phyloP scores from a whole-genome alignment of 2,329 filamentous ascomycete genomes.

The Colletotrichum godetiae region DNA sequence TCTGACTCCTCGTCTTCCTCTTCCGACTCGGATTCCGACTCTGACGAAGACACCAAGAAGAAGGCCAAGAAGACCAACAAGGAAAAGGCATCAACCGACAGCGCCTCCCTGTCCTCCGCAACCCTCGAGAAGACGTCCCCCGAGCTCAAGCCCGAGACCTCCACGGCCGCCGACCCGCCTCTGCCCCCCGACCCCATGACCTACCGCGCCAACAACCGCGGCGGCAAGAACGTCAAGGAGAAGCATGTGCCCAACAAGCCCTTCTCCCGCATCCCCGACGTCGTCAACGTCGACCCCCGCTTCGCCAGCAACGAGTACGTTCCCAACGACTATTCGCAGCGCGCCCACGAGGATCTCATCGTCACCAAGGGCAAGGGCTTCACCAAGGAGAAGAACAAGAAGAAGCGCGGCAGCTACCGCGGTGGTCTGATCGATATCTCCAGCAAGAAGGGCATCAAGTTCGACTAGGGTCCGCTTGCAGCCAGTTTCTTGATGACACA shows the following conservation, averaged over 20 bases:
- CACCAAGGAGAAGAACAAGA: slow-evolving; percentile 99
- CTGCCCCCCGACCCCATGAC: slow-evolving; percentile 62
- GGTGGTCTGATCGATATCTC: slow-evolving; percentile 88
- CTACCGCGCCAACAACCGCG: slow-evolving; percentile 51
- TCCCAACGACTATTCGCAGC: slow-evolving; percentile 87
- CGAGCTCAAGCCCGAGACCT: slow-evolving; percentile 48
- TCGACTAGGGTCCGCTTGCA: slow-evolving; percentile 71
- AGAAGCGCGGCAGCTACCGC: slow-evolving; percentile 89
- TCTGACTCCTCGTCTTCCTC: slow-evolving; percentile 46
- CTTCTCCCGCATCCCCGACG: slow-evolving; percentile 81
- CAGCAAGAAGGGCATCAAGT: slow-evolving; percentile 89
- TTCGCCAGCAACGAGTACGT: slow-evolving; percentile 85
- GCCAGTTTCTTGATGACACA: neutral
- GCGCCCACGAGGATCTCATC: slow-evolving; percentile 87
- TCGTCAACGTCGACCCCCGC: slow-evolving; percentile 74
- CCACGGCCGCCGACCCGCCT: slow-evolving; percentile 54
- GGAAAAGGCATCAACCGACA: slow-evolving; percentile 45
- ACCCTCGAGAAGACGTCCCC: slow-evolving; percentile 67
- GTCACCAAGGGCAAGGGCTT: slow-evolving; percentile 96
- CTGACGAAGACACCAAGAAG: slow-evolving; percentile 37
- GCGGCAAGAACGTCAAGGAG: slow-evolving; percentile 54
- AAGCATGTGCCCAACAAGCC: slow-evolving; percentile 69
- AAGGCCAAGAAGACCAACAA: slow-evolving; percentile 39
- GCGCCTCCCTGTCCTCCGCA: slow-evolving; percentile 52
- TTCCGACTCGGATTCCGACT: slow-evolving; percentile 38